Evolutionary conservation across 176 grass and related monocot genomes (phyloP), one percentile per base, ranked within the genome.

Genomic region (Guadua angustifolia): DNA sequence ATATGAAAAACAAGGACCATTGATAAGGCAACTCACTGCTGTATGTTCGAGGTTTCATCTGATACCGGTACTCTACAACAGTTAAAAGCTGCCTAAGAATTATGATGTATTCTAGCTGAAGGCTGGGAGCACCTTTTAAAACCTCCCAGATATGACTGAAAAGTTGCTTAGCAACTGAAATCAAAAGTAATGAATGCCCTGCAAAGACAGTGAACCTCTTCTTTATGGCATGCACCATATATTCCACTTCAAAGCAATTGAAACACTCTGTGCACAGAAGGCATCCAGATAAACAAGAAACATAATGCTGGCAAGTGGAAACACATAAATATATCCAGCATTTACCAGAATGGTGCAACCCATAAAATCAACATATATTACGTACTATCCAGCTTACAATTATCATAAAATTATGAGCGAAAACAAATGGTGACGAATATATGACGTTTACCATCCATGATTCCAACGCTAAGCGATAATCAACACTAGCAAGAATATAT

Each of bases 71-170:
- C 66, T 98, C 87, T 59, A 86, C 90, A 36, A 95, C 79, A 74
- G 74, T 72, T 63, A 93, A 33, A 88, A 98, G 88, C 72, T 90
- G 89, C 32, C 95, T 79, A 80, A 98, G 89, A 47, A 98, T 90
- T 71, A 59, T 86, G 77, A 32, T 79, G 79, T 95, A 94, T 38
- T 98, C 95, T 40, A 75, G 82, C 69, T 91, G 91, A 79, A 95
- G 92, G 78, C 21, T 84, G 82, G 90, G 46, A 80, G 83, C 87
- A 68, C 93, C 91, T 80, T 89, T 98, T 83, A 92, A 42, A 8
- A 92, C 91, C 69, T 98, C 88, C 87, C 79, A 86, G 44, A 93
- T 87, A 84, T 98, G 93, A 88, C 33, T 85, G 78, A 98, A 98
- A 63, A 98, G 85, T 85, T 91, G 72, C 79, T 84, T 94, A 47